Evolutionary conservation across 2,329 filamentous ascomycete species (phyloP), one percentile per base, ranked within the genome.

Genomic region (Westerdykella aurantiaca): DNA sequence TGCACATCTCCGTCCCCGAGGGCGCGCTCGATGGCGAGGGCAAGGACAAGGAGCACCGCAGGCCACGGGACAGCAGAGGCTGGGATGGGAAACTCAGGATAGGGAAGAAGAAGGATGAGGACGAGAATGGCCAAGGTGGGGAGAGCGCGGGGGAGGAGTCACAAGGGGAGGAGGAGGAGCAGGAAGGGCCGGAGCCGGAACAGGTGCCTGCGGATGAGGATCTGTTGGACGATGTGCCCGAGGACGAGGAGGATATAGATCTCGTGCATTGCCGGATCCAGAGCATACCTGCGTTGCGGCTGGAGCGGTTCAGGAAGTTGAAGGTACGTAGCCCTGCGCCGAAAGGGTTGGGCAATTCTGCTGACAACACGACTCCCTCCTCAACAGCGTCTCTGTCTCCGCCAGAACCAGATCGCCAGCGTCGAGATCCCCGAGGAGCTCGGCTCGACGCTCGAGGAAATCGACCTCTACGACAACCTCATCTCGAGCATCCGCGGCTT

Each of bases 391-490:
- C 72, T 98, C 55, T 96, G 91, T 64, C 82, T 98, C 16, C 88
- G 93, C 39, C 91, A 98, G 66, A 98, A 98, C 67, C 79, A 81
- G 54, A 93, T 98, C 63, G 77, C 86, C 51, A 74, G 81, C 39
- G 86, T 97, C 65, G 81, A 88, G 23, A 82, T 91, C 7, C 81
- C 95, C 4, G 73, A 77, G 4, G 69, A 69, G 31, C 70, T 94
- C 42, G 81, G 81, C 29, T 63, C 72, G 2, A 87, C 81, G 1
- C 73, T 98, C 34, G 72, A 80, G 58, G 93, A 98, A 47, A 78
- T 98, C 40, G 93, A 98, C 59, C 78, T 98, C 47, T 98, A 98
- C 73, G 93, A 98, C 71, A 98, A 98, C 68, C 77, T 95, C 14
- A 89, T 98, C 57, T 80, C 82, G 10, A 89, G 95, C 67, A 81